A percentile compares a stretch with the other conserved stretches of the same genome.
Evolutionary conservation across 2,329 filamentous ascomycete genomes (phyloP).

Genomic region (Didymella arachidicola): DNA sequence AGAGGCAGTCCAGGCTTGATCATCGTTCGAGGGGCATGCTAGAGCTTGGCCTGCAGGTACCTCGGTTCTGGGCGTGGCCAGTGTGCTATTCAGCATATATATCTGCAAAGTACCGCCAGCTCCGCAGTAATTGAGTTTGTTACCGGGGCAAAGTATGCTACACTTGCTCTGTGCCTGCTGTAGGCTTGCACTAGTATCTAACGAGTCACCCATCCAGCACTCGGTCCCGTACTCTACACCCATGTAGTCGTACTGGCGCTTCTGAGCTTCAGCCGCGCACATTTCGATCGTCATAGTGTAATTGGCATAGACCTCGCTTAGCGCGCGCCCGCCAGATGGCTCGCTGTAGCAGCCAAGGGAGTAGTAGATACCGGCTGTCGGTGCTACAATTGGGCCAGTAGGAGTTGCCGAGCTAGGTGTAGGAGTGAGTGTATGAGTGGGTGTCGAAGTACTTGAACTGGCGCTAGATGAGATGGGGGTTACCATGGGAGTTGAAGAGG

Average conservation of each 20-base stretch:
- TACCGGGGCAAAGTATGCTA: conserved; percentile 10
- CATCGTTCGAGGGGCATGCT: conserved; percentile 1
- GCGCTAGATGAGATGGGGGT: background rate
- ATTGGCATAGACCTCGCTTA: conserved; percentile 8
- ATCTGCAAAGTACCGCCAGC: conserved; percentile 10
- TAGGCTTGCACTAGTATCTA: conserved; percentile 1
- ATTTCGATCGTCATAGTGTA: conserved; percentile 11
- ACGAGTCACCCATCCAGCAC: conserved; percentile 17
- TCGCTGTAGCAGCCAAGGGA: conserved; percentile 13
- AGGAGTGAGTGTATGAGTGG: background rate
- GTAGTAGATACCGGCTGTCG: conserved; percentile 7
- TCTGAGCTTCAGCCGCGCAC: conserved; percentile 8
- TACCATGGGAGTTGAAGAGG: background rate
- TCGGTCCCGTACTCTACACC: conserved; percentile 10
- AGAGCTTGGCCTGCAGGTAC: conserved; percentile 4
- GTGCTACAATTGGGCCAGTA: conserved; percentile 10
- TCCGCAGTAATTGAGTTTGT: conserved; percentile 3
- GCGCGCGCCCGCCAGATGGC: conserved; percentile 3
- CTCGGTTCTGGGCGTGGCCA: conserved; percentile 2
- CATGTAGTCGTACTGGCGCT: conserved; percentile 10
- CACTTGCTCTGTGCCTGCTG: conserved; percentile 3
- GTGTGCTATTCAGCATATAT: conserved; percentile 16
- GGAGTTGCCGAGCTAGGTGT: background rate
- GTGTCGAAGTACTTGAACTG: background rate
- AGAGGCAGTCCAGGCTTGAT: conserved; percentile 8